Conservation (phyloP, 1,284 basidiomycete genomes). For the Peniophora sp. region DNA sequence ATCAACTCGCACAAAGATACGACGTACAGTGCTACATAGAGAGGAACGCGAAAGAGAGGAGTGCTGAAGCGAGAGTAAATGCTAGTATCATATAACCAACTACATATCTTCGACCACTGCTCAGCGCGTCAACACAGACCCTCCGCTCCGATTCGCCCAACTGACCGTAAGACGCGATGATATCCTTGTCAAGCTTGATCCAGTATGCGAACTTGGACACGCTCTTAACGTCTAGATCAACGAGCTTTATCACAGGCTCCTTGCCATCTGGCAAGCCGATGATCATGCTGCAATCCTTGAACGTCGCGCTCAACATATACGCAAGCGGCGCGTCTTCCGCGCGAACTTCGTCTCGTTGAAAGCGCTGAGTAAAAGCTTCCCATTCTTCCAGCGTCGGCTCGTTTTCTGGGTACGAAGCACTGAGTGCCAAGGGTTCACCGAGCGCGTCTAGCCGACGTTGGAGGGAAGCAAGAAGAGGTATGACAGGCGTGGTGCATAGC, state of each 20-base stretch:
- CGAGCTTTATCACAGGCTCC: conserved; percentile 48
- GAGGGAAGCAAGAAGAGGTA: conserved; percentile 51
- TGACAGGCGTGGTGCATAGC: conserved; percentile 46
- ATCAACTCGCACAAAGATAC: no score
- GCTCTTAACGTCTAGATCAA: conserved; percentile 85
- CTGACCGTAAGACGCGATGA: conserved; percentile 45
- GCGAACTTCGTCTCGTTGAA: conserved; percentile 20
- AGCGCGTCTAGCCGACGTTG: conserved; percentile 77
- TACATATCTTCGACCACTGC: no score
- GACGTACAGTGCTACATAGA: no score
- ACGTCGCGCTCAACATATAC: conserved; percentile 84
- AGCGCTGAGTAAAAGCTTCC: conserved; percentile 47
- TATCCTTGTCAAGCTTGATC: conserved; percentile 65
- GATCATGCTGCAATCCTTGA: conserved; percentile 95
- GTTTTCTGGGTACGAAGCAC: conserved; percentile 5
- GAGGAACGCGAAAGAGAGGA: no score
- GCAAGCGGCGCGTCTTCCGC: conserved; percentile 30
- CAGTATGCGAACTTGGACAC: conserved; percentile 62
- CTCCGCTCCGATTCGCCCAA: conserved; percentile 19
- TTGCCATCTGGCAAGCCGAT: conserved; percentile 32
- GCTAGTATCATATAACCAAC: no score
- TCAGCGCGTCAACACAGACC: conserved; percentile 20
- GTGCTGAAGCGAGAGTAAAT: no score
- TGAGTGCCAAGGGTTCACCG: conserved; percentile 31
- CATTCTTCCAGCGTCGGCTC: conserved; percentile 55